Evolutionary conservation across 2,329 filamentous ascomycete genomes (phyloP).

Genomic region (Exutisphaerella laricina): DNA sequence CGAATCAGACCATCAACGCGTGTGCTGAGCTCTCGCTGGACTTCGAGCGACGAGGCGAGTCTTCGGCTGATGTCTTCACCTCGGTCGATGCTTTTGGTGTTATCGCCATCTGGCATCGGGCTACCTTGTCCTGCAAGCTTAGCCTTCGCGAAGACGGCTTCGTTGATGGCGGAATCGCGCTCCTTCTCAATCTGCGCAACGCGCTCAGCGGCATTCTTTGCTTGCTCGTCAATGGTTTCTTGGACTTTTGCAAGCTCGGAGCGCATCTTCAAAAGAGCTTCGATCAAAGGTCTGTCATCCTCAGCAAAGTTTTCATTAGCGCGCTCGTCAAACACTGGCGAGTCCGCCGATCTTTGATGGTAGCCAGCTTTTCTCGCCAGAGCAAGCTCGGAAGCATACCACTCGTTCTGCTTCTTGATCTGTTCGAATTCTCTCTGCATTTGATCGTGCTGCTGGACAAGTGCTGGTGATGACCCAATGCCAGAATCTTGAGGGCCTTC

Average conservation of each 20-base stretch:
- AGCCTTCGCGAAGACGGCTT: constrained; percentile 91
- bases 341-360: constrained; percentile 52
- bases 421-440: constrained; percentile 82
- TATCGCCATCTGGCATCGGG: constrained; percentile 49
- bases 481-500: constrained; percentile 56
- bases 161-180: constrained; percentile 85
- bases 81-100: constrained; percentile 56
- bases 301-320: constrained; percentile 77
- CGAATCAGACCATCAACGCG: constrained; percentile 62
- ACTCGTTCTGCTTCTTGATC: constrained; percentile 80
- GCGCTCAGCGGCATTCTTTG: constrained; percentile 74
- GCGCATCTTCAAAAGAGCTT: constrained; percentile 87
- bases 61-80: constrained; percentile 72
- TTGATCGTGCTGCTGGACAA: constrained; percentile 63
- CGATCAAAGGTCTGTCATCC: constrained; percentile 84
- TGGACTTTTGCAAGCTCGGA: constrained; percentile 86
- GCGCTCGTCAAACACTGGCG: constrained; percentile 69
- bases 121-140: constrained; percentile 73
- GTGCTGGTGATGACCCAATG: constrained; percentile 55
- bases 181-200: constrained; percentile 94
- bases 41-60: constrained; percentile 71
- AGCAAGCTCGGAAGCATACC: constrained; percentile 93
- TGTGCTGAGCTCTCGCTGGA: constrained; percentile 75
- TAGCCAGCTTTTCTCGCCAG: constrained; percentile 89
- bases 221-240: constrained; percentile 80